Base-by-base conservation (phyloP, 2,329 filamentous ascomycete species). In the Calonectria naviculata region DNA sequence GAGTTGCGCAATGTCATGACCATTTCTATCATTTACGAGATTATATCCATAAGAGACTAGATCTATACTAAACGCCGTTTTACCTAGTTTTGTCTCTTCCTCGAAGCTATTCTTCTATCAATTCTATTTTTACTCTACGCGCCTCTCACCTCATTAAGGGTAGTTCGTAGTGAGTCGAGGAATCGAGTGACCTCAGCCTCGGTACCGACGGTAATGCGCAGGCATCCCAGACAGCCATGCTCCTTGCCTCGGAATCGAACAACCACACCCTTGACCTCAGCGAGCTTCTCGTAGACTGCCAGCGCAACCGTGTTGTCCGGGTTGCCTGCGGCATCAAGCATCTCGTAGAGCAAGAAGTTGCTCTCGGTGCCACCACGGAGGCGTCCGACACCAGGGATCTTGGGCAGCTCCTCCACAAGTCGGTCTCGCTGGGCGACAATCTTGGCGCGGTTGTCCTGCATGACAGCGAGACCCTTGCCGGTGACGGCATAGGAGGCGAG, bases 231-330 rank as follows among this genome's bases (percentile, higher is more conserved):
- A 81, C 97, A 99, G 5, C 95, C 96, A 75, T 93, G 87, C 86
- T 99, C 97, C 85, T 95, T 97, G 58, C 97, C 97, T 77, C 97
- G 89, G 83, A 98, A 99, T 65, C 97, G 88, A 5, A 98, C 96
- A 8, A 99, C 95, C 0, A 99, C 96, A 1, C 96, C 95, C 81
- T 91, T 92, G 46, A 91, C 89, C 87, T 97, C 95, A 0, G 97
- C 97, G 78, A 99, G 87, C 34, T 87, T 88, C 84, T 97, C 92
- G 82, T 99, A 99, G 9, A 96, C 93, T 13, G 90, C 91, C 78
- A 95, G 82, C 19, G 97, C 97, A 1, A 90, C 89, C 60, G 87
- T 86, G 77, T 98, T 99, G 80, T 95, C 93, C 1, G 97, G 93
- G 80, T 91, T 86, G 0, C 94, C 94, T 2, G 89, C 84, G 24